Evolutionary conservation across 164 flowering plant genomes (phyloP).

Genomic region (grape (Vitis vinifera)): DNA sequence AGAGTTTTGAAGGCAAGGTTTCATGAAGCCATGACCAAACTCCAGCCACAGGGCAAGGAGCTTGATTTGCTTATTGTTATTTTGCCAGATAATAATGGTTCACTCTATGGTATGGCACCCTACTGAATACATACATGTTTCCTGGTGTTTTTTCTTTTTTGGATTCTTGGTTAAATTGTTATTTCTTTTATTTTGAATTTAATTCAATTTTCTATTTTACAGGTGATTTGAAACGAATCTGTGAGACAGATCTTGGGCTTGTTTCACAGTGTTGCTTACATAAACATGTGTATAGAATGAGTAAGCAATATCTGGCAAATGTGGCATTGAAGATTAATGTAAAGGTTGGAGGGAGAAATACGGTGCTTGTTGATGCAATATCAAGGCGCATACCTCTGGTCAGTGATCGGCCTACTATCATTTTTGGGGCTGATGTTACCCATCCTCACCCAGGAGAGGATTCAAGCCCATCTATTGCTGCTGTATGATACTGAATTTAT

Average conservation of each 20-base stretch:
- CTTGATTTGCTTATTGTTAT: constrained; percentile 75
- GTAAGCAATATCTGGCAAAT: constrained; percentile 83
- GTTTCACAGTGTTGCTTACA: constrained; percentile 92
- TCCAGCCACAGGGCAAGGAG: constrained; percentile 59
- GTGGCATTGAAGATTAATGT: constrained; percentile 92
- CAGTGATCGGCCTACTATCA: constrained; percentile 85
- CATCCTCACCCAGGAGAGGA: constrained; percentile 99
- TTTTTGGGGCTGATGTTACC: constrained; percentile 99
- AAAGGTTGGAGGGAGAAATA: constrained; percentile 95
- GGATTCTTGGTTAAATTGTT: not conserved
- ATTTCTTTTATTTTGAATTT: not conserved
- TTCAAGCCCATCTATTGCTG: constrained; percentile 95
- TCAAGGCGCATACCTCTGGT: constrained; percentile 85
- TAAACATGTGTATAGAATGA: constrained; percentile 74
- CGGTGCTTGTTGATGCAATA: constrained; percentile 88
- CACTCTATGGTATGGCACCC: constrained; percentile 67
- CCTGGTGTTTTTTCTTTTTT: not conserved
- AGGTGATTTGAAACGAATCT: constrained; percentile 89
- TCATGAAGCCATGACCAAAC: constrained; percentile 66
- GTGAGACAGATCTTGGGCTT: constrained; percentile 92
- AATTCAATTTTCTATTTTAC: constrained; percentile 3
- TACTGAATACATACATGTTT: not conserved
- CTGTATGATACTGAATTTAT: constrained; percentile 42
- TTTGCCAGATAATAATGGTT: constrained; percentile 85
- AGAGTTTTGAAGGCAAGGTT: constrained; percentile 60